phyloP scores from a whole-genome alignment of 176 grass and related monocot species.

The Eleusine coracana region DNA sequence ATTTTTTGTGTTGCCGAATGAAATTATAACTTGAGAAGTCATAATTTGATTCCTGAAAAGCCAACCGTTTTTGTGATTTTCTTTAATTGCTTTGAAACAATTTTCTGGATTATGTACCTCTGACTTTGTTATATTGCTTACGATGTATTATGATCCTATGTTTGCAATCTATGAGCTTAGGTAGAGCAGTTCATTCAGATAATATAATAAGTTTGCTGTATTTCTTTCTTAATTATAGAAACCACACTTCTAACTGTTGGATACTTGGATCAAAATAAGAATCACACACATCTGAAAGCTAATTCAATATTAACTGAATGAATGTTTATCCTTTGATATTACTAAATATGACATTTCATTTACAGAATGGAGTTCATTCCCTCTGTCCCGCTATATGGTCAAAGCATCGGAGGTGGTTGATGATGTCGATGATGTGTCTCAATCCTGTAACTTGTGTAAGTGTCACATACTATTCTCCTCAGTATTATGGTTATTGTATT shows the following conservation, averaged over 20 bases:
- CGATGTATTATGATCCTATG: no score
- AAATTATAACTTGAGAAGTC: not conserved
- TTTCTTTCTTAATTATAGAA: not conserved
- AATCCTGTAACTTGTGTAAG: conserved; percentile 78
- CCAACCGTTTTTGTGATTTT: no score
- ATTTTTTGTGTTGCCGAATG: not conserved
- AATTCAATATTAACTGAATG: not conserved
- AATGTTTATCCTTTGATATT: not conserved
- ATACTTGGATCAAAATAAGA: not conserved
- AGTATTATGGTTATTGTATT: conserved; percentile 15
- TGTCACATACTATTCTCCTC: not conserved
- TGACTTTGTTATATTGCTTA: no score
- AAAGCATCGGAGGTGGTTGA: conserved; percentile 71
- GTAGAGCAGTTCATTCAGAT: not conserved
- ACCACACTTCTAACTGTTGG: not conserved
- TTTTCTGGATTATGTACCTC: no score
- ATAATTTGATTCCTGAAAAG: not conserved
- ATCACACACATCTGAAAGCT: not conserved
- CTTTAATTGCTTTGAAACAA: no score
- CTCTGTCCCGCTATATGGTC: conserved; percentile 81
- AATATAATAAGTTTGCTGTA: not conserved
- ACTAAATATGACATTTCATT: conserved; percentile 21
- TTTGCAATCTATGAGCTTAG: no score
- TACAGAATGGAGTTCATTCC: conserved; percentile 84
- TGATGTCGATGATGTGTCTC: conserved; percentile 89